A percentile compares a stretch with the other conserved stretches of the same genome.
Evolutionary conservation across 2,329 filamentous ascomycete genomes (phyloP).

Genomic region (Lasiodiplodia sp.): DNA sequence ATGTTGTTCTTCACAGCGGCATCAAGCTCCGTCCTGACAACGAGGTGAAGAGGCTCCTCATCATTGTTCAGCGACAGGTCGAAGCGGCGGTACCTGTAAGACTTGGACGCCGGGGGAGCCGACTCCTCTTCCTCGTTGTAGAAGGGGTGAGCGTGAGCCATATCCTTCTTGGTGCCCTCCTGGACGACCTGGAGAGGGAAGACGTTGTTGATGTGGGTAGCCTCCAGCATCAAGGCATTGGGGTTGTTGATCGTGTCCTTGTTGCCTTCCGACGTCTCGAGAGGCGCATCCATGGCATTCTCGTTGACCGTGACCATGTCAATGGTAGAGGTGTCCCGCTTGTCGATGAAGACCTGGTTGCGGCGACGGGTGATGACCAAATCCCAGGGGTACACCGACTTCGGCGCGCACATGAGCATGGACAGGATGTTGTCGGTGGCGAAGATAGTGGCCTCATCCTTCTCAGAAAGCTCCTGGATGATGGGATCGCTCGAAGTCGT

Average conservation of each 20-base stretch:
- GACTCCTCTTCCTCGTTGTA: constrained; percentile 94
- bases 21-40: constrained; percentile 95
- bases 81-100: constrained; percentile 98
- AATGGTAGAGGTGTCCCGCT: constrained; percentile 91
- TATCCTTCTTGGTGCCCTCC: constrained; percentile 82
- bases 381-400: constrained; percentile 98
- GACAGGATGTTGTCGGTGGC: constrained; percentile 96
- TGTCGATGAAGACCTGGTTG: constrained; percentile 98
- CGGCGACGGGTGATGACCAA: constrained; percentile 91
- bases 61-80: constrained; percentile 90
- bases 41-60: constrained; percentile 89
- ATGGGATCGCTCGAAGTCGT: constrained; percentile 95
- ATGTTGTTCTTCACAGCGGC: constrained; percentile 95
- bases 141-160: constrained; percentile 93
- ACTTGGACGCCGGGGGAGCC: constrained; percentile 92
- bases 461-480: constrained; percentile 95
- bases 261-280: constrained; percentile 89
- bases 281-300: constrained; percentile 92
- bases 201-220: constrained; percentile 99
- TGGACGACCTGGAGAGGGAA: constrained; percentile 94
- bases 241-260: constrained; percentile 96
- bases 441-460: constrained; percentile 95
- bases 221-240: constrained; percentile 90
- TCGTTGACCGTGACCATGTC: constrained; percentile 99
- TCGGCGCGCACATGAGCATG: constrained; percentile 98